phyloP scores from a whole-genome alignment of 164 flowering plant genomes.

The Stephania yunnanensis region DNA sequence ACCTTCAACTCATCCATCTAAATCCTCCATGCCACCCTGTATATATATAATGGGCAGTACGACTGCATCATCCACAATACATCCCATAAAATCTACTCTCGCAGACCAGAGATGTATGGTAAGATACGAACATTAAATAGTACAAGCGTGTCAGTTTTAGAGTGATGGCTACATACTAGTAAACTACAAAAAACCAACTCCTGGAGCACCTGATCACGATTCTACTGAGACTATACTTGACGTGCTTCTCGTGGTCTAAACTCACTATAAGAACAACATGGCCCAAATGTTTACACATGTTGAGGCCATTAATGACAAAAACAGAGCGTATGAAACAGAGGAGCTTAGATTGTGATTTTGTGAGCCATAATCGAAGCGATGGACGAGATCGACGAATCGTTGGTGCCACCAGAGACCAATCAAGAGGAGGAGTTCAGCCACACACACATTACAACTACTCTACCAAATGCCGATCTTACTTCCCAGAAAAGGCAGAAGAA shows the following conservation, averaged over 20 bases:
- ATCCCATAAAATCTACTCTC: neutral
- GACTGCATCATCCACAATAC: neutral
- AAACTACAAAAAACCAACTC: neutral
- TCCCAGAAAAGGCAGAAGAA: too few species aligned
- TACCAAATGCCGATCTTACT: too few species aligned
- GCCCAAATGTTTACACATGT: neutral
- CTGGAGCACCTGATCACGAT: neutral
- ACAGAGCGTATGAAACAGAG: neutral
- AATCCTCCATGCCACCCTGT: too few species aligned
- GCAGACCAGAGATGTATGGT: too few species aligned
- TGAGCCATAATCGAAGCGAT: neutral
- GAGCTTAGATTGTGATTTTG: neutral
- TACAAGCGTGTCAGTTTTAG: neutral
- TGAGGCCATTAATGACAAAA: too few species aligned
- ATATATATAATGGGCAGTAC: too few species aligned
- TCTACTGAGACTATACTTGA: neutral
- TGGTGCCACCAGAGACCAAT: constrained; percentile 9
- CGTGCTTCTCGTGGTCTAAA: constrained; percentile 1
- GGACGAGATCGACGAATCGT: constrained; percentile 12
- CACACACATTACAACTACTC: too few species aligned
- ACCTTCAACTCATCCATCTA: neutral
- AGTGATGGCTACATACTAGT: neutral
- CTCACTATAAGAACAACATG: neutral
- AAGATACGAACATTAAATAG: neutral
- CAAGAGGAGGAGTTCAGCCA: constrained; percentile 20